A percentile compares a stretch with the other conserved stretches of the same genome.
These are phyloP conservation scores for Diospyros kaki DNA, from an alignment of 148 eudicot genomes.

Conservation along the genomic window DNA sequence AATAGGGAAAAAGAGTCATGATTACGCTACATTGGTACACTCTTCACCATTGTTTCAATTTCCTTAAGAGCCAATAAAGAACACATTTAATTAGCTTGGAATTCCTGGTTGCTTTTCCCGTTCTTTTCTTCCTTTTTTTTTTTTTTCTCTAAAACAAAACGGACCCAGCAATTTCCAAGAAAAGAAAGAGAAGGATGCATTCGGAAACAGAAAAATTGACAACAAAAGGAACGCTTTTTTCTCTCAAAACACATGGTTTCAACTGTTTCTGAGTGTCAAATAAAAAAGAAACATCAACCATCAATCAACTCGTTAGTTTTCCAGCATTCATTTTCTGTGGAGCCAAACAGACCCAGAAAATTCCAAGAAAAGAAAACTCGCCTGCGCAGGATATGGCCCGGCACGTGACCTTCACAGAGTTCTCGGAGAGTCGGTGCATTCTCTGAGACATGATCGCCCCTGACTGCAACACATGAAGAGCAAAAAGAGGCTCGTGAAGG, in stretches of 20 bases:
- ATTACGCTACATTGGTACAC: too few relatives aligned
- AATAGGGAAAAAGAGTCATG: too few relatives aligned
- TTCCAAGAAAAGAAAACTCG: slow-evolving; percentile 10
- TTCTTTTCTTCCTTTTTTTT: too few relatives aligned
- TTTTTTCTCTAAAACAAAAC: too few relatives aligned
- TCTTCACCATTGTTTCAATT: too few relatives aligned
- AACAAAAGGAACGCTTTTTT: too few relatives aligned
- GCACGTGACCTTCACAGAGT: slow-evolving; percentile 69
- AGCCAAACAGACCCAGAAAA: slow-evolving; percentile 11
- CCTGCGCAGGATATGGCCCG: slow-evolving; percentile 67
- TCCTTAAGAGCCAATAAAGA: too few relatives aligned
- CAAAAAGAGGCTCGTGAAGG: slow-evolving; percentile 18
- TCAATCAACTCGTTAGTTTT: background rate
- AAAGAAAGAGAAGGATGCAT: too few relatives aligned
- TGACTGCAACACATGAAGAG: slow-evolving; percentile 9
- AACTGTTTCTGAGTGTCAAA: background rate
- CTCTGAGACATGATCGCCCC: slow-evolving; percentile 7
- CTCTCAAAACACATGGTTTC: background rate
- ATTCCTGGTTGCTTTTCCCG: too few relatives aligned
- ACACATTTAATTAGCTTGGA: too few relatives aligned
- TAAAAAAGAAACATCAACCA: background rate
- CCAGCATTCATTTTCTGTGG: background rate
- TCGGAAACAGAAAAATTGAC: too few relatives aligned
- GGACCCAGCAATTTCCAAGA: too few relatives aligned
- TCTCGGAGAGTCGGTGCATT: slow-evolving; percentile 46